These are phyloP conservation scores for Xylaria sp. DNA, from an alignment of 495 filamentous ascomycete genomes.

Conservation along the genomic window DNA sequence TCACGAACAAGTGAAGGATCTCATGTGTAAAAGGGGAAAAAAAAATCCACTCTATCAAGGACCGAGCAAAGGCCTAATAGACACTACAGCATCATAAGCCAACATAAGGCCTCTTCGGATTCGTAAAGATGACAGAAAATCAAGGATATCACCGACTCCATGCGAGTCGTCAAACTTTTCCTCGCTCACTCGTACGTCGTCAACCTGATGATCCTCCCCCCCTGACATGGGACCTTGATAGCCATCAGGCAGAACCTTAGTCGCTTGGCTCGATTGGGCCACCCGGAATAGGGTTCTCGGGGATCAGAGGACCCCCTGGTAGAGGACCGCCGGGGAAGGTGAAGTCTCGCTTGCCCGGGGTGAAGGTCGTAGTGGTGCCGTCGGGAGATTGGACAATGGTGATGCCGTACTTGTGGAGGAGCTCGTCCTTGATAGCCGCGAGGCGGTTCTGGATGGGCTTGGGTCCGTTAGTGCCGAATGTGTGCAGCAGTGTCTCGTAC, in stretches of 20 bases:
- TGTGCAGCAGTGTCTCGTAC: constrained; percentile 35
- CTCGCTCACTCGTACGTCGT: neutral
- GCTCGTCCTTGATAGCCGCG: constrained; percentile 39
- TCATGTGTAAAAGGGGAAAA: neutral
- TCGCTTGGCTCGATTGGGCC: constrained; percentile 32
- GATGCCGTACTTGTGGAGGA: constrained; percentile 49
- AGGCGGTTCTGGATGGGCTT: constrained; percentile 37
- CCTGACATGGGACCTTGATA: neutral
- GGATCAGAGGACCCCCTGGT: constrained; percentile 27
- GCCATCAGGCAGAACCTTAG: neutral
- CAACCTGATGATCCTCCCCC: neutral
- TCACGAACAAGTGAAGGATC: neutral
- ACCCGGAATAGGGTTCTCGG: constrained; percentile 36
- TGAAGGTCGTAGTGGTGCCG: constrained; percentile 46
- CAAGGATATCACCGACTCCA: constrained; percentile 22
- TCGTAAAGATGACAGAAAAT: neutral
- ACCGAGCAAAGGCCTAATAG: neutral
- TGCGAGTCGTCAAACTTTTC: constrained; percentile 17
- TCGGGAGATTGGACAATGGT: constrained; percentile 45
- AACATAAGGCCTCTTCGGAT: neutral
- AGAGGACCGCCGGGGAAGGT: constrained; percentile 30
- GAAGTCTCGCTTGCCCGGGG: constrained; percentile 44
- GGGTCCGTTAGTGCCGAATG: constrained; percentile 34
- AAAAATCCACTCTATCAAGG: neutral
- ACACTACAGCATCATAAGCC: constrained; percentile 5